phyloP scores from a whole-genome alignment of 106 monocot genomes.

The Hemerocallis citrina region DNA sequence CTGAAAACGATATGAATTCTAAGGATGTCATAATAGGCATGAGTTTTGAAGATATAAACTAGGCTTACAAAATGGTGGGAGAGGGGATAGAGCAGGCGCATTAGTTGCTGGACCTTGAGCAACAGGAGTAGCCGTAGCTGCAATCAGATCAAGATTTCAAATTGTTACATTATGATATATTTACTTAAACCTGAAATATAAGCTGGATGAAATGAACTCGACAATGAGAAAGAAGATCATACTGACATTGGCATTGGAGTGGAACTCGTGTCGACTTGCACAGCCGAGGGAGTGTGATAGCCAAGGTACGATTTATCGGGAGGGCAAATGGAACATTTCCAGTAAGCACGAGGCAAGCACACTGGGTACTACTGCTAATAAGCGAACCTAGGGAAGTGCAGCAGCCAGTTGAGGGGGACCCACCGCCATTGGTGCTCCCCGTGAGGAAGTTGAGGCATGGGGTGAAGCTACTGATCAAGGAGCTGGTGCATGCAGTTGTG shows the following conservation, averaged over 20 bases:
- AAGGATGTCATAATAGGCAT: no score
- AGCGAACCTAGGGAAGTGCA: conserved; percentile 39
- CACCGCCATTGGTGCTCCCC: conserved; percentile 61
- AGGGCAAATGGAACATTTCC: conserved; percentile 70
- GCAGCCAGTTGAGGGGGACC: conserved; percentile 47
- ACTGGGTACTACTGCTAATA: conserved; percentile 34
- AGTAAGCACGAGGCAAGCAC: conserved; percentile 65
- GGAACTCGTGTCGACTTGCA: conserved; percentile 47
- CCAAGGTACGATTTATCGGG: conserved; percentile 61
- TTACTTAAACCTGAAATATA: no score
- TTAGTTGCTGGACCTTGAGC: conserved; percentile 29
- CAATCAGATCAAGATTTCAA: neutral
- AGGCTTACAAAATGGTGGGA: neutral
- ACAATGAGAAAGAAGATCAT: no score
- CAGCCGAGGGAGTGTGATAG: conserved; percentile 36
- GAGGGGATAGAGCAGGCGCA: neutral
- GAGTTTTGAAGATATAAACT: no score
- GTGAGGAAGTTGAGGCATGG: conserved; percentile 73
- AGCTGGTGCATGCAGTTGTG: conserved; percentile 43
- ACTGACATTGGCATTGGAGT: conserved; percentile 35
- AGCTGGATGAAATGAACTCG: no score
- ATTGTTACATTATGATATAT: no score
- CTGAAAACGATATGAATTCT: neutral
- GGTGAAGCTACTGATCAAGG: conserved; percentile 57
- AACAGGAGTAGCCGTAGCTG: conserved; percentile 30